These are phyloP conservation scores for Haplosporangium sp. DNA, from an alignment of 371 early-diverging fungal genomes.

Conservation along the genomic window DNA sequence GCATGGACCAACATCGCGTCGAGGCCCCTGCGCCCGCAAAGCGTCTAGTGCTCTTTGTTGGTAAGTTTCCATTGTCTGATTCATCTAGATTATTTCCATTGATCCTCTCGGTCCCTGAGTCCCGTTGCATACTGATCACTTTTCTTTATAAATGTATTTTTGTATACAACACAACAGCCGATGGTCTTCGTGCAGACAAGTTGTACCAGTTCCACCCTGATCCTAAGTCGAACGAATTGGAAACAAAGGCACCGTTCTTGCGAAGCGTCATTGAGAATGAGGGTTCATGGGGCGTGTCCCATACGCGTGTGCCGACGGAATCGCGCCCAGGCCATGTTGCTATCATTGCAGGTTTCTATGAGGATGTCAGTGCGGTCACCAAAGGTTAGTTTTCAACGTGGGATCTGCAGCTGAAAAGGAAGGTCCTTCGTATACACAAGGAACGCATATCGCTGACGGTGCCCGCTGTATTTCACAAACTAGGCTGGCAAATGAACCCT, in stretches of 20 bases:
- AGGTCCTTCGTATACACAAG: neutral
- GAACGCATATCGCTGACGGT: neutral
- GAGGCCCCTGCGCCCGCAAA: slow-evolving; percentile 84
- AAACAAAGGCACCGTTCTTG: slow-evolving; percentile 81
- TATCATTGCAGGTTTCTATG: slow-evolving; percentile 96
- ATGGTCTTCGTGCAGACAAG: slow-evolving; percentile 95
- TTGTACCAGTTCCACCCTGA: slow-evolving; percentile 74
- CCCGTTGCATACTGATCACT: no score
- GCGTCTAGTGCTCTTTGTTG: slow-evolving; percentile 91
- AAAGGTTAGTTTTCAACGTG: slow-evolving; percentile 66
- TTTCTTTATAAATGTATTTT: neutral
- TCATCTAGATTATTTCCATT: neutral
- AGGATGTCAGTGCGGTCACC: slow-evolving; percentile 97
- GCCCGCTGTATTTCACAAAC: neutral
- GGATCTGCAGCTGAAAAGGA: neutral
- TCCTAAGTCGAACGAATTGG: slow-evolving; percentile 46
- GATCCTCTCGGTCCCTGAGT: no score
- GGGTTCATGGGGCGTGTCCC: slow-evolving; percentile 93
- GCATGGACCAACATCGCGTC: slow-evolving; percentile 86
- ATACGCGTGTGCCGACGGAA: slow-evolving; percentile 97
- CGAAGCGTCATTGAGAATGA: slow-evolving; percentile 66
- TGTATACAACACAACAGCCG: slow-evolving; percentile 65
- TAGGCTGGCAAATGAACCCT: slow-evolving; percentile 97
- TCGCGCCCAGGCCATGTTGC: slow-evolving; percentile 98
- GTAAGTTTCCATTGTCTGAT: slow-evolving; percentile 54